Conservation (phyloP, 306 rosid genomes). For the Cyamopsis tetragonoloba region DNA sequence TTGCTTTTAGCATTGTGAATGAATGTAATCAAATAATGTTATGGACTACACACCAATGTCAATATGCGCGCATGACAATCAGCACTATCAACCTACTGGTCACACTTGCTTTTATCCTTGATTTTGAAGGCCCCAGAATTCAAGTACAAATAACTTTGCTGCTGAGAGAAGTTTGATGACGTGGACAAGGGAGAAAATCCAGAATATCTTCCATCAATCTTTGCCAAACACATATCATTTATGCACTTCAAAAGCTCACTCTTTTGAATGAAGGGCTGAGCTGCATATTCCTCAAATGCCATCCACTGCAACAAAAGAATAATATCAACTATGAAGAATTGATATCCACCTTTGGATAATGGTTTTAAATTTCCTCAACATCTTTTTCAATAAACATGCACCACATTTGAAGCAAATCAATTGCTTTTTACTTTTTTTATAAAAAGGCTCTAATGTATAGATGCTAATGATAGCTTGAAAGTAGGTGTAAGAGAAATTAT, state of each 20-base stretch:
- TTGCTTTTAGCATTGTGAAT: constrained; percentile 3
- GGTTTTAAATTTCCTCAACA: background rate
- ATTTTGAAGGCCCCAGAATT: constrained; percentile 29
- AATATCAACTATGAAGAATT: background rate
- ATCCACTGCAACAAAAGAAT: constrained; percentile 63
- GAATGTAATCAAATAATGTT: background rate
- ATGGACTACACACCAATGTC: background rate
- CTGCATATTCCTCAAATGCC: constrained; percentile 56
- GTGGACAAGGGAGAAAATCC: constrained; percentile 48
- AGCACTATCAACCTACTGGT: background rate
- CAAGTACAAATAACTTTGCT: constrained; percentile 40
- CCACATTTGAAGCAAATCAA: background rate
- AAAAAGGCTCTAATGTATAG: background rate
- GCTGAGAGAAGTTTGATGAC: constrained; percentile 21
- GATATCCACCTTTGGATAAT: background rate
- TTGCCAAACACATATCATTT: constrained; percentile 40
- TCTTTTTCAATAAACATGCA: background rate
- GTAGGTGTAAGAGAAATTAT: background rate
- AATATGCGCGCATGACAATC: constrained; percentile 7
- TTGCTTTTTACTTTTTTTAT: too few relatives aligned
- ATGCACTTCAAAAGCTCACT: constrained; percentile 33
- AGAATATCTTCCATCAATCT: constrained; percentile 38
- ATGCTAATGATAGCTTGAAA: background rate
- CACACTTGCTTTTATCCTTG: too few relatives aligned
- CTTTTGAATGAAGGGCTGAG: constrained; percentile 44